Base-by-base conservation (phyloP, 73 alveolate species). In the Paramecium biaurelia region DNA sequence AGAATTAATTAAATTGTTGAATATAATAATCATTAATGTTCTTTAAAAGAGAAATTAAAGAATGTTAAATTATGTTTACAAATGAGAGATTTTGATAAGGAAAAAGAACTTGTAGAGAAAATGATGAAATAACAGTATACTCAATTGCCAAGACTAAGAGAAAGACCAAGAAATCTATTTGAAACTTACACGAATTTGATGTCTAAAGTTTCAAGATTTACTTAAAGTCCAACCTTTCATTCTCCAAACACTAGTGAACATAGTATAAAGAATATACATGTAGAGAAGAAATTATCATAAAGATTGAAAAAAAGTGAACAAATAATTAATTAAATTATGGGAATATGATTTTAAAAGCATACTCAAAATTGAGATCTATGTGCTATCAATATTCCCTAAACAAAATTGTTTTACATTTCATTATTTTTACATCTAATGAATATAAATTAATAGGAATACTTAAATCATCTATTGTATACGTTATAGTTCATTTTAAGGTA, bases 401-500 rank as follows among this genome's bases (percentile, higher is more conserved):
- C 84, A 63, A 63, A 63, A 63, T 63, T 63, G 84, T 63, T 63
- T 63, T 63, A 63, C 38, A 24, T 63, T 18, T 63, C 84, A 63
- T 63, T 63, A 63, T 63, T 63, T 63, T 63, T 63, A 32, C 49
- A 63, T 26, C 84, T 63, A 63, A 34, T 34, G 12, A 68, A 28
- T 8, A 35, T 47, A 47, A 38, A 38, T 32, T 12, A 24, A 35
- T 11, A 72, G 18, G 3, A 10, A 15, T 72, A 72, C 86, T 79
- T 79, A 20, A 26, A 79, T 79, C 49, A 79, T 21, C 72, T 79
- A 79, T 23, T 79, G 56, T 30, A 79, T 79, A 21, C 74, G 45
- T 21, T 42, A 37, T 89, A 89, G 32, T 70, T 89, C 94, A 70
- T 58, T 70, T 53, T 89, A 47, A 12, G 94, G 92, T 8, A 89